These are phyloP conservation scores for Eimeria tenella DNA, from an alignment of 169 alveolate genomes.

Conservation along the genomic window DNA sequence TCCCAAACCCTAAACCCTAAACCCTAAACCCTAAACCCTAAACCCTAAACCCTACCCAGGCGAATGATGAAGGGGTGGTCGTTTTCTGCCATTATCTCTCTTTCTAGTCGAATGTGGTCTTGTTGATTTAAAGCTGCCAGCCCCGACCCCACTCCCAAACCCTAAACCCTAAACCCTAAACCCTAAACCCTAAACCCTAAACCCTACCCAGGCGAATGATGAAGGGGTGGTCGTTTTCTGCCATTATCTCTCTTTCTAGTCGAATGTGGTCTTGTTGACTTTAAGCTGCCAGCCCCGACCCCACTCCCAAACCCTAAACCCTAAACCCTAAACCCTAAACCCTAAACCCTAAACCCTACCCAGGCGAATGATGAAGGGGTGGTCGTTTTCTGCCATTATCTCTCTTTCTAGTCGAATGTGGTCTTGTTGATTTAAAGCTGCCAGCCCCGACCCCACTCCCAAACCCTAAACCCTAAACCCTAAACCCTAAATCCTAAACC, in stretches of 20 bases:
- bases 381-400: slow-evolving; percentile 96
- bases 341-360: not conserved
- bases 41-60: slow-evolving; percentile 37
- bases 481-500: not conserved
- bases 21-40: slow-evolving; percentile 35
- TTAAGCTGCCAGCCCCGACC: not conserved
- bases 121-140: slow-evolving; percentile 92
- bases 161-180: slow-evolving; percentile 21
- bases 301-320: not conserved
- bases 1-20: slow-evolving; percentile 20
- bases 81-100: slow-evolving; percentile 92
- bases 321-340: not conserved
- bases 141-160: slow-evolving; percentile 88
- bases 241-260: slow-evolving; percentile 88
- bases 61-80: slow-evolving; percentile 20
- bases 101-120: slow-evolving; percentile 94
- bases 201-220: slow-evolving; percentile 89
- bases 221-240: slow-evolving; percentile 97
- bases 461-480: not conserved
- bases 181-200: slow-evolving; percentile 36
- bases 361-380: slow-evolving; percentile 94
- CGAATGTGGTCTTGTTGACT: too few relatives aligned
- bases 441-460: too few relatives aligned
- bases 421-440: slow-evolving; percentile 90
- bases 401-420: slow-evolving; percentile 93